Percentiles rank a stretch among this genome's conserved stretches.
Evolutionary conservation across 2,329 filamentous ascomycete genomes (phyloP).

Genomic region (Mycocentrospora acerina): DNA sequence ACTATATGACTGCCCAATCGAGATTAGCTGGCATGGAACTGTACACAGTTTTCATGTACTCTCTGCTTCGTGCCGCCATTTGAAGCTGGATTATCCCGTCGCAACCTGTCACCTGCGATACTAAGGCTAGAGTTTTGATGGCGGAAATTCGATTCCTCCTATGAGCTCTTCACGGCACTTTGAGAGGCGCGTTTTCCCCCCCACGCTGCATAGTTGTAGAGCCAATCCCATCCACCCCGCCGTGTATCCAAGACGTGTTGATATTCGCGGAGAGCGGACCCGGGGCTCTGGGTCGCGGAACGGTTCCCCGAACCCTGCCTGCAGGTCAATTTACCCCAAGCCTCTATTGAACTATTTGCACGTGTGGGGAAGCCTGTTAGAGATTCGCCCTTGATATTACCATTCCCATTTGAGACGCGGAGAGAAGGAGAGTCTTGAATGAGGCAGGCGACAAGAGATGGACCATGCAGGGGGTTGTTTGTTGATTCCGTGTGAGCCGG

Average conservation of each 20-base stretch:
- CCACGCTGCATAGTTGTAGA: conserved; percentile 6
- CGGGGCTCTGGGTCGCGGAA: conserved; percentile 23
- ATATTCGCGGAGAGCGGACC: conserved; percentile 19
- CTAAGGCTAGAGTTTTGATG: too few species aligned
- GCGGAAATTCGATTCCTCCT: conserved; percentile 1
- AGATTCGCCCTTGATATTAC: conserved; percentile 4
- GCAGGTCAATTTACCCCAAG: conserved; percentile 11
- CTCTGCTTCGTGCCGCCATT: too few species aligned
- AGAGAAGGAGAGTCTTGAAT: conserved; percentile 3
- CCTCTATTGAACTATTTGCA: conserved; percentile 13
- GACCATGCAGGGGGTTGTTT: conserved; percentile 4
- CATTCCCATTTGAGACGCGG: conserved; percentile 18
- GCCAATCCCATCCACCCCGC: conserved; percentile 8
- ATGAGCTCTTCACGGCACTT: too few species aligned
- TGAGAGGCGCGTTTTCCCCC: too few species aligned
- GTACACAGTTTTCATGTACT: too few species aligned
- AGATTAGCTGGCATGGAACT: too few species aligned
- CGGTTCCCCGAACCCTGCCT: conserved; percentile 22
- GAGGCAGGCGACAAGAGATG: conserved; percentile 7
- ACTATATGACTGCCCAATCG: too few species aligned
- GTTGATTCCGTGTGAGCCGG: conserved; percentile 11
- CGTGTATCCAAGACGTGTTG: conserved; percentile 12
- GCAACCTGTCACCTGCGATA: too few species aligned
- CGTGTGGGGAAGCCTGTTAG: conserved; percentile 20
- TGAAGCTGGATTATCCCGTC: too few species aligned